Conservation (phyloP, 2,329 filamentous ascomycete genomes). For the Blumeria hordei region DNA sequence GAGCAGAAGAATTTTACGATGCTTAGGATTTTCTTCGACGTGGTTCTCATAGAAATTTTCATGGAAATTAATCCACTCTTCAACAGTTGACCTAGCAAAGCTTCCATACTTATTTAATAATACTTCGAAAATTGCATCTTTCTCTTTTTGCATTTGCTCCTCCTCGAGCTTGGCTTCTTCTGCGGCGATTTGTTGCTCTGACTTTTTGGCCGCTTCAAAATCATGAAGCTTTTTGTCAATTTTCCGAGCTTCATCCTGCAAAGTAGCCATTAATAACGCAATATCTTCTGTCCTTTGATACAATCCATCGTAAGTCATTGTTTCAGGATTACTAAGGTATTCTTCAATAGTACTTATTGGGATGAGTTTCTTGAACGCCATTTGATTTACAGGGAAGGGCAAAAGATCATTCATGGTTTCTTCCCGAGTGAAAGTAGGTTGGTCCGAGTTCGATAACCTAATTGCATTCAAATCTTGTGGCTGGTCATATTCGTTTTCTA, state of each 20-base stretch:
- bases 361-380: conserved; percentile 9
- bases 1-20: background rate
- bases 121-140: conserved; percentile 1
- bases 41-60: background rate
- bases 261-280: conserved; percentile 6
- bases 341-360: conserved; percentile 8
- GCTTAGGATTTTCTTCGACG: background rate
- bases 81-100: background rate
- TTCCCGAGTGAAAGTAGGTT: no score
- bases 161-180: conserved; percentile 4
- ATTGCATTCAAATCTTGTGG: no score
- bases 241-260: conserved; percentile 11
- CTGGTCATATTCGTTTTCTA: no score
- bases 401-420: no score
- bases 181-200: conserved; percentile 4
- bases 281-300: conserved; percentile 9
- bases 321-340: conserved; percentile 9
- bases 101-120: background rate
- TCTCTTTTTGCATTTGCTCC: conserved; percentile 3
- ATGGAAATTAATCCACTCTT: background rate
- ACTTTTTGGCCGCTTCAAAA: conserved; percentile 8
- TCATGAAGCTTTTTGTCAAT: conserved; percentile 10
- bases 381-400: no score
- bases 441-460: no score
- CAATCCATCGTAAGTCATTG: conserved; percentile 9